phyloP scores from a whole-genome alignment of 768 basidiomycete species.

The Arthromyces matolae region DNA sequence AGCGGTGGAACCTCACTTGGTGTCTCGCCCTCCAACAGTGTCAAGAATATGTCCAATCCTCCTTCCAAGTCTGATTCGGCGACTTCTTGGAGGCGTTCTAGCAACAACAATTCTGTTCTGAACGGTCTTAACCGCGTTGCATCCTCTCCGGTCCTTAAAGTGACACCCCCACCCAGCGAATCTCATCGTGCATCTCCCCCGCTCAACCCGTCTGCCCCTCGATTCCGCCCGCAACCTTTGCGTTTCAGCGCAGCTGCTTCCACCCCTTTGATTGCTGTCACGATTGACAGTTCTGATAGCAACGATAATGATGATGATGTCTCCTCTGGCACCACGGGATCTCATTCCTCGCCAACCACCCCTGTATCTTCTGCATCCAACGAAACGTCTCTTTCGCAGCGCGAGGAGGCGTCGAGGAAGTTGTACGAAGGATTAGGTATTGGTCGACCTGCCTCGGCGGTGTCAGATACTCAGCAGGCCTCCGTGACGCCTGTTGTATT shows the following conservation, averaged over 20 bases:
- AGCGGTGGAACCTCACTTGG: slow-evolving; percentile 74
- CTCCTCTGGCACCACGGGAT: slow-evolving; percentile 47
- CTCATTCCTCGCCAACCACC: slow-evolving; percentile 70
- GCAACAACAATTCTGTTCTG: slow-evolving; percentile 67
- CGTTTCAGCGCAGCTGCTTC: slow-evolving; percentile 54
- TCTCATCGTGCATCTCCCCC: slow-evolving; percentile 41
- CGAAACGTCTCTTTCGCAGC: slow-evolving; percentile 67
- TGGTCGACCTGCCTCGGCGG: slow-evolving; percentile 57
- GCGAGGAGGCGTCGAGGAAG: slow-evolving; percentile 85
- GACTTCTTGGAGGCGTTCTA: slow-evolving; percentile 77
- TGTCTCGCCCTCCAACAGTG: slow-evolving; percentile 40
- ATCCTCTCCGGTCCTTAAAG: slow-evolving; percentile 64
- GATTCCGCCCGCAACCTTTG: slow-evolving; percentile 16
- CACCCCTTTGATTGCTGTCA: slow-evolving; percentile 50
- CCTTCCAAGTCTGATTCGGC: slow-evolving; percentile 83
- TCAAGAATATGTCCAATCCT: slow-evolving; percentile 22
- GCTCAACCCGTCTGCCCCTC: slow-evolving; percentile 38
- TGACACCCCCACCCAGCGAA: slow-evolving; percentile 70
- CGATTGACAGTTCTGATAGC: slow-evolving; percentile 51
- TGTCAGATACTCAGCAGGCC: slow-evolving; percentile 37
- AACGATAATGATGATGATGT: slow-evolving; percentile 56
- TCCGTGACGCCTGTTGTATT: slow-evolving; percentile 37
- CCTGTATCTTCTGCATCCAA: slow-evolving; percentile 68
- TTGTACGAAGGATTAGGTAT: slow-evolving; percentile 87
- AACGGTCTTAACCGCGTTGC: slow-evolving; percentile 55